Conservation (phyloP, 2,329 filamentous ascomycete genomes). For the Talaromyces sp. region DNA sequence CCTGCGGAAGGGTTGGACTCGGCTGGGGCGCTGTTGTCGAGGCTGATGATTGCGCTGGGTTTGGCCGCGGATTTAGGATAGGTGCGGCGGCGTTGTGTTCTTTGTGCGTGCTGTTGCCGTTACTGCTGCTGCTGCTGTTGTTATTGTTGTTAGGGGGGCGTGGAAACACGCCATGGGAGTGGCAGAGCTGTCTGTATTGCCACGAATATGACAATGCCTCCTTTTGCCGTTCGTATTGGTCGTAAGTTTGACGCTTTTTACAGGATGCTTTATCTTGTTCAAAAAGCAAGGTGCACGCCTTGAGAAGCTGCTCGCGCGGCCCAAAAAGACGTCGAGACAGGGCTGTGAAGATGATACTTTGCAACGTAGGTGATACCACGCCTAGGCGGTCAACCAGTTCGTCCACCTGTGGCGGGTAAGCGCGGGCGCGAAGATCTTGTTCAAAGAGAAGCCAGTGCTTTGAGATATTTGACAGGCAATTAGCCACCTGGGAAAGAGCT, state of each 20-base stretch:
- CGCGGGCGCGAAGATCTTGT: conserved; percentile 25
- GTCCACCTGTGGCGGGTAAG: conserved; percentile 52
- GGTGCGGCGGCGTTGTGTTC: not conserved
- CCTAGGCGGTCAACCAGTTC: conserved; percentile 49
- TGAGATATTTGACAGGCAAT: conserved; percentile 42
- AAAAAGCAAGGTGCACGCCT: conserved; percentile 16
- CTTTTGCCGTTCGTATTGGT: conserved; percentile 9
- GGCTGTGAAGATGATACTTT: conserved; percentile 47
- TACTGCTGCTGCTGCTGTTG: not conserved
- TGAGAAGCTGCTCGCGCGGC: conserved; percentile 8
- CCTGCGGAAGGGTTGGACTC: not conserved
- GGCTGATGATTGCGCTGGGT: not conserved
- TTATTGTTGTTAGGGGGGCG: too few species aligned
- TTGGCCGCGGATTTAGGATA: not conserved
- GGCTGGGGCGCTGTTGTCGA: not conserved
- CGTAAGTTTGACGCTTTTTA: conserved; percentile 11
- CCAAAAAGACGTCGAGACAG: conserved; percentile 24
- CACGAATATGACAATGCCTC: conserved; percentile 15
- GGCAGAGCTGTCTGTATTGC: conserved; percentile 15
- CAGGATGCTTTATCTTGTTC: conserved; percentile 16
- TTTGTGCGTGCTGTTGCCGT: not conserved
- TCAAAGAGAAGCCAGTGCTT: conserved; percentile 36
- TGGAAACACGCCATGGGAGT: not conserved
- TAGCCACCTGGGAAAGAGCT: conserved; percentile 34
- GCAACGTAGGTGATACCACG: conserved; percentile 48